A percentile compares a stretch with the other conserved stretches of the same genome.
Conservation (phyloP, 805 yeast genomes). For the Monosporozyma yasuniensis region DNA sequence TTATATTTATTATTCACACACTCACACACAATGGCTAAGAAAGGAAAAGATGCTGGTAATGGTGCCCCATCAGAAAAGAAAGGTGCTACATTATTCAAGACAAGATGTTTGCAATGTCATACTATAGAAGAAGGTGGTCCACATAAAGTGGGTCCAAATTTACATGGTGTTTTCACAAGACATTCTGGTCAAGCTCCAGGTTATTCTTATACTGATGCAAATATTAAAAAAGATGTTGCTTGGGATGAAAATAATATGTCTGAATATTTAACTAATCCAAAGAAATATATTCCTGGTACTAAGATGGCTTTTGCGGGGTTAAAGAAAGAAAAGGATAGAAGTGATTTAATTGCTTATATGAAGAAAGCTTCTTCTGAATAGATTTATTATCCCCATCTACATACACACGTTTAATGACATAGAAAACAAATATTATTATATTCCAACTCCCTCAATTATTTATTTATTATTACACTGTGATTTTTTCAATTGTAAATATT, state of each 20-base stretch:
- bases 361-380: slow-evolving; percentile 32
- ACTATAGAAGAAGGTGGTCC: slow-evolving; percentile 94
- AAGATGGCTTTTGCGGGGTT: slow-evolving; percentile 99
- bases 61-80: slow-evolving; percentile 47
- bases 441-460: not conserved
- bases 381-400: not conserved
- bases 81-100: slow-evolving; percentile 97
- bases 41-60: not conserved
- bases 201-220: slow-evolving; percentile 95
- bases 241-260: slow-evolving; percentile 87
- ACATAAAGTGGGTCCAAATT: slow-evolving; percentile 98
- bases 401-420: too few relatives aligned
- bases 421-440: not conserved
- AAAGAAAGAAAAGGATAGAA: slow-evolving; percentile 98
- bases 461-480: not conserved
- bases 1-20: not conserved
- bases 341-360: slow-evolving; percentile 88
- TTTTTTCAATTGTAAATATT: not conserved
- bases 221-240: slow-evolving; percentile 85
- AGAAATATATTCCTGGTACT: slow-evolving; percentile 99
- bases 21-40: not conserved
- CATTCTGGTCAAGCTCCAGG: slow-evolving; percentile 86
- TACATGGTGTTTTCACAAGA: slow-evolving; percentile 92
- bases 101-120: slow-evolving; percentile 99
- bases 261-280: slow-evolving; percentile 97